Base-by-base conservation (phyloP, 2,329 filamentous ascomycete species). In the Hypoxylon sp. region DNA sequence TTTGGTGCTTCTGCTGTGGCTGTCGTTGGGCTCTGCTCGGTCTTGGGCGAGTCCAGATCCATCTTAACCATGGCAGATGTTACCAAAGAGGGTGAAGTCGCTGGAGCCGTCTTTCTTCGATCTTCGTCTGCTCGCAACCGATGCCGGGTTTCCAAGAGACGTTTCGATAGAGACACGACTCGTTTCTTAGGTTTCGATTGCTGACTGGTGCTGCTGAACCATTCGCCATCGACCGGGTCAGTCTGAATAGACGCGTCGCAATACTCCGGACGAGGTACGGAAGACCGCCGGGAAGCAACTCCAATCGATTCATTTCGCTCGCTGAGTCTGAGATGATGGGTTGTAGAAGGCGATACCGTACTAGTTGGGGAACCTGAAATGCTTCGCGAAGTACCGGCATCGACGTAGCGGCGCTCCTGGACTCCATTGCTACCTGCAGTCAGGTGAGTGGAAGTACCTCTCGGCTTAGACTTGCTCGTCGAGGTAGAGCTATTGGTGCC, bases 161-260 rank as follows among this genome's bases (percentile, higher is more conserved):
- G 75, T 53, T 77, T 77, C 1, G 81, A 78, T 2, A 84, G 68
- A 0, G 80, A 79, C 3, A 83, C 75, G 8, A 84, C 72, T 21
- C 76, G 73, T 40, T 76, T 78, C 55, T 71, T 79, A 1, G 73
- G 71, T 27, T 71, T 73, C 0, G 71, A 65, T 0, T 71, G 63
- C 35, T 67, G 67, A 4, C 50, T 61, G 1, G 65, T 58, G 20
- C 71, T 69, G 53, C 75, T 78, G 52, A 77, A 82, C 78, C 79
- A 82, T 50, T 78, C 77, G 9, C 77, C 78, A 21, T 76, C 72
- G 1, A 80, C 78, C 0, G 76, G 73, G 20, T 83, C 81, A 0
- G 82, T 84, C 60, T 85, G 82, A 2, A 80, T 74, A 4, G 71
- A 67, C 7, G 71, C 77, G 60, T 84, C 78, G 40, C 75, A 69